Conservation (phyloP, 805 yeast species). For the Maudiozyma saulgeensis region DNA sequence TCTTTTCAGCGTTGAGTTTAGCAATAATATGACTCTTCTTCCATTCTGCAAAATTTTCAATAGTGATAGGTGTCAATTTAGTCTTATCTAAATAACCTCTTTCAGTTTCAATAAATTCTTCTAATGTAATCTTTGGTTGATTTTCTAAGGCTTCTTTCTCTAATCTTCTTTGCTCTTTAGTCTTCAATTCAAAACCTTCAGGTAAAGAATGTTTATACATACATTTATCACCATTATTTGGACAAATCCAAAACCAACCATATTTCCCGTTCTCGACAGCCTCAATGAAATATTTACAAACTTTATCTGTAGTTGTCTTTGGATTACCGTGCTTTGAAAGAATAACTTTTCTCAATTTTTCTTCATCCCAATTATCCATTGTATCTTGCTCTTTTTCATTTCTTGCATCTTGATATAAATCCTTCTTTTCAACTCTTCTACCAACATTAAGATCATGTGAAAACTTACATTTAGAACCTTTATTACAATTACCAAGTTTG, state of each 20-base stretch:
- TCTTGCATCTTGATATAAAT: conserved; percentile 85
- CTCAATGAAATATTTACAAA: conserved; percentile 88
- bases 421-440: conserved; percentile 82
- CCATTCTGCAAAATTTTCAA: conserved; percentile 76
- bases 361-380: conserved; percentile 97
- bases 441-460: conserved; percentile 82
- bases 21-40: conserved; percentile 56
- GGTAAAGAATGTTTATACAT: conserved; percentile 93
- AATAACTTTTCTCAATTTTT: conserved; percentile 78
- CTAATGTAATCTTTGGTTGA: conserved; percentile 85
- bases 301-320: conserved; percentile 85
- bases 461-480: conserved; percentile 79
- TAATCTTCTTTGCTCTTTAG: conserved; percentile 87
- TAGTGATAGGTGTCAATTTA: conserved; percentile 77
- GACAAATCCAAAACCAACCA: conserved; percentile 99
- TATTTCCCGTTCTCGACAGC: conserved; percentile 96
- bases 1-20: conserved; percentile 37
- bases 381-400: conserved; percentile 62
- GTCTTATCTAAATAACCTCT: conserved; percentile 68
- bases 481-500: conserved; percentile 77
- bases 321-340: conserved; percentile 90
- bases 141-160: conserved; percentile 77
- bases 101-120: conserved; percentile 91
- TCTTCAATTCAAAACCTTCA: conserved; percentile 91
- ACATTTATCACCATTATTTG: conserved; percentile 87